phyloP scores from a whole-genome alignment of 2,329 filamentous ascomycete genomes.

The Claviceps paspali region DNA sequence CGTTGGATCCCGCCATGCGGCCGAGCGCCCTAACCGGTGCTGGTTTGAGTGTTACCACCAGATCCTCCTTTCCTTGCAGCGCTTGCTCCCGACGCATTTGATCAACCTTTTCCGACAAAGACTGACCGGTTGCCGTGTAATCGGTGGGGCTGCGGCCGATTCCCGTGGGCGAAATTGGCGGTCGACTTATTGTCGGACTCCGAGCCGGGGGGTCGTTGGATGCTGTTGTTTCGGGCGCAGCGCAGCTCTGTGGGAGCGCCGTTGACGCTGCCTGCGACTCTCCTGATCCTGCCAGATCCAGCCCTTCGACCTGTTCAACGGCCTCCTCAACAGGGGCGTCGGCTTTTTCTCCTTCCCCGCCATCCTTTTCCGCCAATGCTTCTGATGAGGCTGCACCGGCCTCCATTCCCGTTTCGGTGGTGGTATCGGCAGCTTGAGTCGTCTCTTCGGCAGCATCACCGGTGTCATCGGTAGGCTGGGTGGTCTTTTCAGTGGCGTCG shows the following conservation, averaged over 20 bases:
- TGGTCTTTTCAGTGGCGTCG: constrained; percentile 32
- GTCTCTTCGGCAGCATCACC: constrained; percentile 6
- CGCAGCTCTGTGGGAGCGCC: constrained; percentile 3
- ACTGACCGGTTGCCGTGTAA: constrained; percentile 9
- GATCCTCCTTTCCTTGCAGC: constrained; percentile 13
- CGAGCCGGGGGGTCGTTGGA: constrained; percentile 1
- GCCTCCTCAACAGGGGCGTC: constrained; percentile 17
- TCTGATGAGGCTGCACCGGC: constrained; percentile 15
- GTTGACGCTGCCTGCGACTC: constrained; percentile 10
- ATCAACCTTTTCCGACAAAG: constrained; percentile 31
- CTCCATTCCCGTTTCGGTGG: constrained; percentile 20
- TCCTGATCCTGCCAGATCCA: constrained; percentile 31
- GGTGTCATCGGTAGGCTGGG: constrained; percentile 25
- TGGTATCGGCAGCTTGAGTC: no score
- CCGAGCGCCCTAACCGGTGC: constrained; percentile 21
- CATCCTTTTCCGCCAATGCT: constrained; percentile 6
- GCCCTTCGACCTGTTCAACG: constrained; percentile 32
- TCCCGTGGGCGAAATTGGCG: constrained; percentile 10
- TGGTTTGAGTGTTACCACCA: constrained; percentile 12
- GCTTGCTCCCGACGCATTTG: constrained; percentile 35
- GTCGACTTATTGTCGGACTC: constrained; percentile 5
- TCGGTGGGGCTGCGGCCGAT: constrained; percentile 9
- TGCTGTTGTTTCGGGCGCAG: neutral
- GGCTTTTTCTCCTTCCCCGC: constrained; percentile 17
- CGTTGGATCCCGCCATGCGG: constrained; percentile 28